These are phyloP conservation scores for Lobosporangium transversale DNA, from an alignment of 192 early-diverging fungal species.

Conservation along the genomic window DNA sequence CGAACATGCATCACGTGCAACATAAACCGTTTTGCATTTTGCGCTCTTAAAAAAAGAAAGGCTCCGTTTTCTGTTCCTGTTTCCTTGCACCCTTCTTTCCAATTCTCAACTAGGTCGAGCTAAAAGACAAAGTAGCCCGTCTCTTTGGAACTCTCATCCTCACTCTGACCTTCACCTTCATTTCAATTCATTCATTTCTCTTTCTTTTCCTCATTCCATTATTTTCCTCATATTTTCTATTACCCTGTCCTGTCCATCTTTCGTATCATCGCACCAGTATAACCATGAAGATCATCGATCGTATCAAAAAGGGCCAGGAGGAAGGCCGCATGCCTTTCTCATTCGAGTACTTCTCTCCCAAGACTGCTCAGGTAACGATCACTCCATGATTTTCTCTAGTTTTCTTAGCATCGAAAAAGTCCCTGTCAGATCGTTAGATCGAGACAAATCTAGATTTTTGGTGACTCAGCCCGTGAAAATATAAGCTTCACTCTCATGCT, in stretches of 20 bases:
- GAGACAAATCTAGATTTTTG: slow-evolving; percentile 7
- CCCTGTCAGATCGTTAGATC: too few relatives aligned
- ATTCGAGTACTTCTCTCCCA: slow-evolving; percentile 99
- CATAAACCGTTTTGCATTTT: not conserved
- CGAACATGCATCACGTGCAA: too few relatives aligned
- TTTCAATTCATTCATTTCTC: not conserved
- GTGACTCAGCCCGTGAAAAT: slow-evolving; percentile 43
- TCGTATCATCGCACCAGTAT: not conserved
- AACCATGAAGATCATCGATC: slow-evolving; percentile 77
- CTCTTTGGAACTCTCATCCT: not conserved
- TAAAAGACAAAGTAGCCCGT: too few relatives aligned
- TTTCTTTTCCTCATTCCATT: not conserved
- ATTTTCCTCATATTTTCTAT: not conserved
- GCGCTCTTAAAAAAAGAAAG: not conserved
- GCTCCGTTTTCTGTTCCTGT: not conserved
- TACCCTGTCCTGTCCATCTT: not conserved
- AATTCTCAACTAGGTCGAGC: too few relatives aligned
- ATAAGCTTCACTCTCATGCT: not conserved
- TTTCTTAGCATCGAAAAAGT: not conserved
- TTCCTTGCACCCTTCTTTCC: not conserved
- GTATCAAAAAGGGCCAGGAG: slow-evolving; percentile 72
- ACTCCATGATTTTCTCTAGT: not conserved
- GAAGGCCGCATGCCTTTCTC: slow-evolving; percentile 83
- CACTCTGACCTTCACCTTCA: not conserved
- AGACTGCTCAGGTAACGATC: slow-evolving; percentile 76